Evolutionary conservation across 1,284 basidiomycete species (phyloP), one percentile per base, ranked within the genome.

Genomic region (Salmacisia buchloeana): DNA sequence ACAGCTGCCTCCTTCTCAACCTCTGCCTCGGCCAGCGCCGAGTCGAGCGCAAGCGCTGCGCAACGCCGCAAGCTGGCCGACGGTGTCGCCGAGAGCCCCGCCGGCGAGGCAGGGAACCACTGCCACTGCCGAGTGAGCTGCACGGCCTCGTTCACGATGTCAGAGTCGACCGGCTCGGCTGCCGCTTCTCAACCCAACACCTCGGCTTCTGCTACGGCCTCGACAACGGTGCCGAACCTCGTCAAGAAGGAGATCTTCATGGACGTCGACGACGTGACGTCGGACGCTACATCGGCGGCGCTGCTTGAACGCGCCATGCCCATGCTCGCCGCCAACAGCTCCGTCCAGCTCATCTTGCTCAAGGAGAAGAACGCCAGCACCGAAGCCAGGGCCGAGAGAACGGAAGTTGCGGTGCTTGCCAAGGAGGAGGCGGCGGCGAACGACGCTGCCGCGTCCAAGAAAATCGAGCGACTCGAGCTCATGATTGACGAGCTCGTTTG

Each of bases 401-500:
- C 15, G 39, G 18, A 43, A 21, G 15, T n/a, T 7, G 18, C 18
- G 41, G 41, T 15, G 10, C 41, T 15, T 7, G 41, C 15, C 23
- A 21, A 43, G 41, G 41, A 15, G 23, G 23, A 43, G 10, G 41
- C 41, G 18, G 41, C 6, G 18, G 18, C 41, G 41, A 21, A 43
- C 41, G 41, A 15, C 18, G 41, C 41, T 43, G 41, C 18, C 23
- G 41, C 41, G 6, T 15, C 41, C 10, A 43, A 43, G 41, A 43
- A 43, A 21, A 29, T 33, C 12, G 31, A 27, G 13, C 49, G 34
- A 31, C 49, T 54, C 27, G 12, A 54, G 29, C 49, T 54, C 49
- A 54, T 54, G 9, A 31, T 54, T n/a, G 49, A 54, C 10, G 49
- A 54, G 49, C 49, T 54, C 21, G 49, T 54, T 15, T 54, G 49